phyloP scores from a whole-genome alignment of 305 asterid species.

The Solanum chacoense region DNA sequence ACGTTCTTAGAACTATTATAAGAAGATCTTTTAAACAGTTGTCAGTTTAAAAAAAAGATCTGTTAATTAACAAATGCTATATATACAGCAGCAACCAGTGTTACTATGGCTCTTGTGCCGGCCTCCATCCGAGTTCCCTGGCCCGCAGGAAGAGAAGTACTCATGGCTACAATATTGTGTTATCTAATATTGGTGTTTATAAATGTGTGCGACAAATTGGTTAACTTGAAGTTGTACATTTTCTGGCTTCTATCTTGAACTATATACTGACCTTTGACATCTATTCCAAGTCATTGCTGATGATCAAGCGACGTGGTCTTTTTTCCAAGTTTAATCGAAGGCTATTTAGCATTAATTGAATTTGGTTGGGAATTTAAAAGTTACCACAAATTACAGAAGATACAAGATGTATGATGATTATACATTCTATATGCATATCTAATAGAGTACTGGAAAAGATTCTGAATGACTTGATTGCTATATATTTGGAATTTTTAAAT shows the following conservation, averaged over 20 bases:
- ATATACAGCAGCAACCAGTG: not conserved
- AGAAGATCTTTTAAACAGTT: not conserved
- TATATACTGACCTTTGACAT: not conserved
- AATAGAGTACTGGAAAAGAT: not conserved
- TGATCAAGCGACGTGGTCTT: not conserved
- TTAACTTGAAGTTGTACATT: not conserved
- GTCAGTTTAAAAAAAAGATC: not conserved
- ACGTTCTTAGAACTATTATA: not conserved
- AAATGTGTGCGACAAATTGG: not conserved
- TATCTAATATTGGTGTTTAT: not conserved
- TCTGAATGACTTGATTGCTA: not conserved
- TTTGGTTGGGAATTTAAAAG: not conserved
- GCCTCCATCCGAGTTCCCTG: not conserved
- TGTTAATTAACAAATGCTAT: not conserved
- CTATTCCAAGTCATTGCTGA: not conserved
- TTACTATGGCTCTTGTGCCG: not conserved
- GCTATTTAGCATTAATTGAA: not conserved
- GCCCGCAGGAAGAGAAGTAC: not conserved
- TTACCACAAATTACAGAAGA: not conserved
- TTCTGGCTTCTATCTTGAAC: not conserved
- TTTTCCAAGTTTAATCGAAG: not conserved
- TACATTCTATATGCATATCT: not conserved
- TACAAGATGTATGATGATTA: not conserved
- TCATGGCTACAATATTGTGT: not conserved
- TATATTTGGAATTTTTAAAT: not conserved